A percentile compares a stretch with the other conserved stretches of the same genome.
These are phyloP conservation scores for Neopestalotiopsis rosae DNA, from an alignment of 2,329 filamentous ascomycete species.

Conservation along the genomic window DNA sequence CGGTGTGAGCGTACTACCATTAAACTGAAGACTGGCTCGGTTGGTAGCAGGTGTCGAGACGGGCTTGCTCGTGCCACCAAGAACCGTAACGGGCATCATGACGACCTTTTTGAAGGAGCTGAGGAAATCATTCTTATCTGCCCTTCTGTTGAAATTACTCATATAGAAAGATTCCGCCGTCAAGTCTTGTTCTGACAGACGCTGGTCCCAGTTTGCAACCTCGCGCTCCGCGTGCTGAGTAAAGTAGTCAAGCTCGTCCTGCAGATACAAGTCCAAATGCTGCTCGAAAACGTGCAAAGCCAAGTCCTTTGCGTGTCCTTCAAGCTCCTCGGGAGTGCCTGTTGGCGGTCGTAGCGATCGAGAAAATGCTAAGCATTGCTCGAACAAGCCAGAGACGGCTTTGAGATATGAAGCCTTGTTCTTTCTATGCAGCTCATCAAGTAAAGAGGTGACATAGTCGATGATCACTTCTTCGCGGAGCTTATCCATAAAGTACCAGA, in stretches of 20 bases:
- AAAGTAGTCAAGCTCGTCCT: conserved; percentile 90
- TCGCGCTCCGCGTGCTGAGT: conserved; percentile 75
- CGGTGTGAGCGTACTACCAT: conserved; percentile 34
- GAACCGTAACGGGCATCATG: conserved; percentile 96
- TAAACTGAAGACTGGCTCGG: conserved; percentile 32
- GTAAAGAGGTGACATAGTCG: conserved; percentile 83
- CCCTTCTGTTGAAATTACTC: conserved; percentile 92
- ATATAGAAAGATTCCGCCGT: conserved; percentile 93
- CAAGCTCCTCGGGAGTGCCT: conserved; percentile 63
- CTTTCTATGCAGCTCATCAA: conserved; percentile 84
- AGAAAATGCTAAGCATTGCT: conserved; percentile 81
- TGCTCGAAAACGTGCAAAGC: conserved; percentile 82
- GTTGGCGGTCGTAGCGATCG: conserved; percentile 72
- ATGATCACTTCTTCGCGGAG: conserved; percentile 83
- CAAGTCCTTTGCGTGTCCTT: conserved; percentile 69
- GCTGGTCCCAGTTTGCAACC: conserved; percentile 88
- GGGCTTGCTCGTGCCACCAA: conserved; percentile 54
- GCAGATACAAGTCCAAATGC: conserved; percentile 90
- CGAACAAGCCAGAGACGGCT: conserved; percentile 85
- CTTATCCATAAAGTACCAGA: conserved; percentile 81
- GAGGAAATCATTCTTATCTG: conserved; percentile 94
- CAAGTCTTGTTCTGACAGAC: conserved; percentile 88
- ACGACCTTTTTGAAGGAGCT: conserved; percentile 98
- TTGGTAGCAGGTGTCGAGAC: conserved; percentile 34
- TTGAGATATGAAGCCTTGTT: conserved; percentile 81